These are phyloP conservation scores for Cornus kousa DNA, from an alignment of 148 eudicot species.

Conservation along the genomic window DNA sequence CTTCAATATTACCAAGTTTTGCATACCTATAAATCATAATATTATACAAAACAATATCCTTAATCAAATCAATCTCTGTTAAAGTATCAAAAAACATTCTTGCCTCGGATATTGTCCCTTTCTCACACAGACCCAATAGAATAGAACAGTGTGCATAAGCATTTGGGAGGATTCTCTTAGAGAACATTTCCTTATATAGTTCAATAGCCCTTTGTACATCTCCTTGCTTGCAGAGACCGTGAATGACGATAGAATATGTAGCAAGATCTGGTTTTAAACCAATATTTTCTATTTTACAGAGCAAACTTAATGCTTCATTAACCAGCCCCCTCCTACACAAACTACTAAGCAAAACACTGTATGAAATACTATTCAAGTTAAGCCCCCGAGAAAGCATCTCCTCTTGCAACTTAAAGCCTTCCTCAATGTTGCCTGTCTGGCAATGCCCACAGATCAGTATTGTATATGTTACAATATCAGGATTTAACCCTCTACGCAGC, in stretches of 20 bases:
- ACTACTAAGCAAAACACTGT: constrained; percentile 54
- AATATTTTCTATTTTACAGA: constrained; percentile 49
- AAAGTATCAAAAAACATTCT: constrained; percentile 55
- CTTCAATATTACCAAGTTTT: constrained; percentile 47
- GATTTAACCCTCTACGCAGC: constrained; percentile 43
- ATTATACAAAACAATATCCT: constrained; percentile 61
- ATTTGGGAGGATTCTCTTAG: constrained; percentile 46
- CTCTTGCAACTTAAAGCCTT: constrained; percentile 46
- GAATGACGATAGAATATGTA: constrained; percentile 61
- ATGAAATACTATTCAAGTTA: constrained; percentile 42
- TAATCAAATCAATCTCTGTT: constrained; percentile 28
- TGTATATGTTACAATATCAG: constrained; percentile 45
- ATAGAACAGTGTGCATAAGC: constrained; percentile 42
- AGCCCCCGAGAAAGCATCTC: constrained; percentile 63
- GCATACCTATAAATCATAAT: constrained; percentile 75
- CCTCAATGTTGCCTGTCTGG: constrained; percentile 49
- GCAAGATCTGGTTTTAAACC: constrained; percentile 58
- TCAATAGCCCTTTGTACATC: constrained; percentile 50
- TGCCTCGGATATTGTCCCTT: constrained; percentile 53
- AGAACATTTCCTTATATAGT: constrained; percentile 49
- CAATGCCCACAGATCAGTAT: constrained; percentile 71
- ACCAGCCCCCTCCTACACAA: constrained; percentile 60
- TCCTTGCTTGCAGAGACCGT: constrained; percentile 70
- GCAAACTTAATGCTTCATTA: constrained; percentile 48
- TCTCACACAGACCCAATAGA: constrained; percentile 50